Conservation (phyloP, 2,329 filamentous ascomycete species). For the Leptoxyphium fumago region DNA sequence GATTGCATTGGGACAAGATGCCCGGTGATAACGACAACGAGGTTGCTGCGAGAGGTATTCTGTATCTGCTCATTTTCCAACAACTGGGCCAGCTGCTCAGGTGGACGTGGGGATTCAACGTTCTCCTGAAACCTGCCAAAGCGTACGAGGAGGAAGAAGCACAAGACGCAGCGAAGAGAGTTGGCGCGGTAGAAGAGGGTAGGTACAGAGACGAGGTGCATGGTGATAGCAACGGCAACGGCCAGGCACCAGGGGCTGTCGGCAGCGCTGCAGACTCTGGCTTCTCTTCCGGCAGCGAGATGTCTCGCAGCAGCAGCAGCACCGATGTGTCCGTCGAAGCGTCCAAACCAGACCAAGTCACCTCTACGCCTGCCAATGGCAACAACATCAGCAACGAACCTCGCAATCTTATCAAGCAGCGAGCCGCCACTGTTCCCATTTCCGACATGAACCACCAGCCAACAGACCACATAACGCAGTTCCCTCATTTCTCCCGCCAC, state of each 20-base stretch:
- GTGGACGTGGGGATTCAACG: constrained; percentile 97
- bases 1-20: constrained; percentile 84
- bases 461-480: constrained; percentile 39
- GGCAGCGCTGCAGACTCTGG: constrained; percentile 23
- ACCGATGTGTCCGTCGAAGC: constrained; percentile 14
- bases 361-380: constrained; percentile 36
- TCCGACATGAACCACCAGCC: constrained; percentile 18
- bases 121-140: constrained; percentile 74
- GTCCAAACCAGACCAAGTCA: constrained; percentile 14
- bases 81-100: constrained; percentile 88
- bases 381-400: constrained; percentile 27
- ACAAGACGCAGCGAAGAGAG: constrained; percentile 35
- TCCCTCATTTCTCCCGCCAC: constrained; percentile 20
- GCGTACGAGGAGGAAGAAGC: constrained; percentile 53
- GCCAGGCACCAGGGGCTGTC: not conserved
- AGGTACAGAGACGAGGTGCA: constrained; percentile 37
- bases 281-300: constrained; percentile 31
- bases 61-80: constrained; percentile 95
- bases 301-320: constrained; percentile 16
- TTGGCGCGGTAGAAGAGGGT: constrained; percentile 30
- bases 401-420: constrained; percentile 16
- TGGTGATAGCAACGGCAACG: constrained; percentile 5
- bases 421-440: constrained; percentile 19
- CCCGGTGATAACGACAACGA: constrained; percentile 90
- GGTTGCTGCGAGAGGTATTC: constrained; percentile 80